Conservation (phyloP, 2,329 filamentous ascomycete species). For the Alternaria alternata region DNA sequence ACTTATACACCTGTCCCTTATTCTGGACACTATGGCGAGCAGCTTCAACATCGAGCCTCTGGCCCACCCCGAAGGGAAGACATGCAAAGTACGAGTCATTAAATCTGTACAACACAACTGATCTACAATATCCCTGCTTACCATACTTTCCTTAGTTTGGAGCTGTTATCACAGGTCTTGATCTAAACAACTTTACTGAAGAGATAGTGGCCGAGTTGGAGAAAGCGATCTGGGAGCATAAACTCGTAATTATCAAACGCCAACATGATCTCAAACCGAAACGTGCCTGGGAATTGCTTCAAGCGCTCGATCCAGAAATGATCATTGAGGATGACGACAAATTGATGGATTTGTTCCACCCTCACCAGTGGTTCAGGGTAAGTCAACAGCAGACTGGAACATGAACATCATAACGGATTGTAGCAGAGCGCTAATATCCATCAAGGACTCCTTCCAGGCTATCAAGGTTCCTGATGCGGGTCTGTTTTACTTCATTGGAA, state of each 20-base stretch:
- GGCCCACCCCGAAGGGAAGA: constrained; percentile 1
- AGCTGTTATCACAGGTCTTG: constrained; percentile 1
- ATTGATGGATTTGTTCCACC: background rate
- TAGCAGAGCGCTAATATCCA: background rate
- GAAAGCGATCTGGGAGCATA: constrained; percentile 2
- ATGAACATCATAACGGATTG: background rate
- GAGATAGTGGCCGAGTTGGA: too few relatives aligned
- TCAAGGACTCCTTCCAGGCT: background rate
- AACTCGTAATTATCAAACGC: constrained; percentile 1
- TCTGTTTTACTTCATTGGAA: constrained; percentile 1
- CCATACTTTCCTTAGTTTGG: background rate
- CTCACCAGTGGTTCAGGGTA: background rate
- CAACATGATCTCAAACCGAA: background rate
- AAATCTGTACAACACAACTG: too few relatives aligned
- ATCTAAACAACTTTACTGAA: constrained; percentile 2
- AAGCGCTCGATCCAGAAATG: background rate
- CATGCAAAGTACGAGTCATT: background rate
- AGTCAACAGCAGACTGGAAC: background rate
- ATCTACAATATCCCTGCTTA: too few relatives aligned
- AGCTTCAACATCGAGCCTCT: constrained; percentile 5
- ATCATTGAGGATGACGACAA: background rate
- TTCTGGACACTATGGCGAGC: background rate
- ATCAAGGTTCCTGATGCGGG: constrained; percentile 1
- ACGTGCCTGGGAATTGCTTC: background rate
- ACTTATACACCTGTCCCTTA: too few relatives aligned